Percentiles rank a stretch among this genome's conserved stretches.
Evolutionary conservation across 495 filamentous ascomycete species (phyloP).

Genomic region (Penicillium tannophilum): DNA sequence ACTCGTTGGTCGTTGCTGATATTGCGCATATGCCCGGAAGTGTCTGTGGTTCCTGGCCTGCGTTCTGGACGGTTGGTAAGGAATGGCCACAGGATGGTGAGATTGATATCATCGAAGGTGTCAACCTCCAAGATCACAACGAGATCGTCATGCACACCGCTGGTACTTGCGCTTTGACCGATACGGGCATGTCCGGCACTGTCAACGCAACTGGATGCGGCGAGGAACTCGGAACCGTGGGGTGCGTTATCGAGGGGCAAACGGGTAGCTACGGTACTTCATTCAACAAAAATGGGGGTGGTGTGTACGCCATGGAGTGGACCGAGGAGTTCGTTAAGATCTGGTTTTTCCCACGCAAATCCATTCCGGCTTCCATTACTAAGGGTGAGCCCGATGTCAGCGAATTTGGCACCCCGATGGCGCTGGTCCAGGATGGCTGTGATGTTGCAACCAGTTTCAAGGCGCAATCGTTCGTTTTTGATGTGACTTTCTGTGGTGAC

Average conservation of each 20-base stretch:
- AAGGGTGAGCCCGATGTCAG: constrained; percentile 60
- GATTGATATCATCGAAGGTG: constrained; percentile 91
- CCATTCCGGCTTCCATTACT: constrained; percentile 60
- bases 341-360: constrained; percentile 73
- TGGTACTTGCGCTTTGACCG: constrained; percentile 61
- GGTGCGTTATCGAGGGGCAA: constrained; percentile 48
- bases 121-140: constrained; percentile 67
- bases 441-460: constrained; percentile 67
- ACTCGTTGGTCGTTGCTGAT: constrained; percentile 73
- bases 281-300: constrained; percentile 75
- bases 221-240: constrained; percentile 51
- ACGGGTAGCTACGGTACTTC: constrained; percentile 64
- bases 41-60: constrained; percentile 73
- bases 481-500: constrained; percentile 86
- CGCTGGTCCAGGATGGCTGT: constrained; percentile 64
- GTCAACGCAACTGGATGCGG: constrained; percentile 58
- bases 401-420: constrained; percentile 68
- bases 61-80: constrained; percentile 74
- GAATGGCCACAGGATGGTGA: constrained; percentile 82
- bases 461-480: constrained; percentile 74
- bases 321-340: constrained; percentile 65
- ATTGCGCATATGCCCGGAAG: constrained; percentile 74
- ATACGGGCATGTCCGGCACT: constrained; percentile 49
- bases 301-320: constrained; percentile 81
- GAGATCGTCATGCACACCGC: constrained; percentile 76